Evolutionary conservation across 768 basidiomycete species (phyloP).

Genomic region (Tubosaeta sp.): DNA sequence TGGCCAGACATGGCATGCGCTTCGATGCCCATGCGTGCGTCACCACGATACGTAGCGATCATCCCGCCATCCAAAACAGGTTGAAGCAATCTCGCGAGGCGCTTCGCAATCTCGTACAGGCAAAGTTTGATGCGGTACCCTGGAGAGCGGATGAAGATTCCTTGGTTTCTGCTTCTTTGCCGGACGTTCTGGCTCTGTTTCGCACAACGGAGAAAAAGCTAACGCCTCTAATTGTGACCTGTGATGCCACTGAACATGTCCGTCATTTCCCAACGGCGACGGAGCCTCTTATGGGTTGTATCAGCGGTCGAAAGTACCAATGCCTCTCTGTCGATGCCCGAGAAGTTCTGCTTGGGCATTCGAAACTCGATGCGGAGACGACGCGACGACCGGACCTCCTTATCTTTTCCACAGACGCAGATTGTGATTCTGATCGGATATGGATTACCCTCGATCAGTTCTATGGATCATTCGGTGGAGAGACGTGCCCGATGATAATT

Average conservation of each 20-base stretch:
- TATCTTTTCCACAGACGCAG: slow-evolving; percentile 17
- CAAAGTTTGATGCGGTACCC: slow-evolving; percentile 4
- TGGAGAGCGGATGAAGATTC: slow-evolving; percentile 23
- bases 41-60: slow-evolving; percentile 30
- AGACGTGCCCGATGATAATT: slow-evolving; percentile 19
- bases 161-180: slow-evolving; percentile 16
- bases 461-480: slow-evolving; percentile 13
- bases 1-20: slow-evolving; percentile 31
- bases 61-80: slow-evolving; percentile 21
- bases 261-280: slow-evolving; percentile 2
- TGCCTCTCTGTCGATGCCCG: slow-evolving; percentile 9
- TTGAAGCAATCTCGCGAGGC: slow-evolving; percentile 15
- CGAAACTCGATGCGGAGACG: background rate
- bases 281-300: slow-evolving; percentile 1
- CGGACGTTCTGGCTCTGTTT: slow-evolving; percentile 18
- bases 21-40: slow-evolving; percentile 40
- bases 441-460: slow-evolving; percentile 18
- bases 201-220: slow-evolving; percentile 9
- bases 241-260: slow-evolving; percentile 9
- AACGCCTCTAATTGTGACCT: slow-evolving; percentile 14
- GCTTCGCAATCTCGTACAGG: slow-evolving; percentile 18
- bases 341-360: background rate
- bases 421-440: slow-evolving; percentile 4
- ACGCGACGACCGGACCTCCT: slow-evolving; percentile 18
- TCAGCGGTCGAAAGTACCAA: slow-evolving; percentile 9